A percentile compares a stretch with the other conserved stretches of the same genome.
Evolutionary conservation across 2,329 filamentous ascomycete species (phyloP).

Genomic region (Onygena corvina): DNA sequence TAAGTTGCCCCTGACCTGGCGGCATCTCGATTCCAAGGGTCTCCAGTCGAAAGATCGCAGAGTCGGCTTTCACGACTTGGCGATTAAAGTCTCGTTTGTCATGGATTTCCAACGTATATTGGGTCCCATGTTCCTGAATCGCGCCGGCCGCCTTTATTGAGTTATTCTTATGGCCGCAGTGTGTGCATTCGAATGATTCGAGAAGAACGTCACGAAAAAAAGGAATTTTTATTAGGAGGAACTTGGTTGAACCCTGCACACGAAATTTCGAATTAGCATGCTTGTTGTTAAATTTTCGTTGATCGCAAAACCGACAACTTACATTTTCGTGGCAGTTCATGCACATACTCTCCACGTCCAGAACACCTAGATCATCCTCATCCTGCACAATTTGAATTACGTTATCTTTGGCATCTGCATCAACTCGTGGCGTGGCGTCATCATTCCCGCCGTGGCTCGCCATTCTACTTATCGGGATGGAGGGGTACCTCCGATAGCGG

Average conservation of each 20-base stretch:
- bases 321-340: conserved; percentile 79
- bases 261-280: conserved; percentile 4
- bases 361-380: conserved; percentile 33
- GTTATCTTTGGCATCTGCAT: background rate
- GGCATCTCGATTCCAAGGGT: conserved; percentile 91
- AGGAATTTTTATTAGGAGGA: conserved; percentile 83
- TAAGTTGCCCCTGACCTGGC: conserved; percentile 76
- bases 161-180: conserved; percentile 82
- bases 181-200: conserved; percentile 88
- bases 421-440: background rate
- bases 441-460: conserved; percentile 1
- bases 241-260: conserved; percentile 62
- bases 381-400: conserved; percentile 11
- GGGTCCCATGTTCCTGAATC: conserved; percentile 77
- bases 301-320: conserved; percentile 14
- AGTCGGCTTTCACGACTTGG: conserved; percentile 86
- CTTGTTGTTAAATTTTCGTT: background rate
- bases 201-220: conserved; percentile 97
- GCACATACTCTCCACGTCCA: conserved; percentile 57
- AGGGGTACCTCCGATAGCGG: no score
- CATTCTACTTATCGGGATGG: background rate
- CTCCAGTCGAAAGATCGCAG: conserved; percentile 72
- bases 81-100: conserved; percentile 62
- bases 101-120: conserved; percentile 72
- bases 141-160: conserved; percentile 86